These are phyloP conservation scores for Cystofilobasidium bisporidii DNA, from an alignment of 768 basidiomycete genomes.

Conservation along the genomic window DNA sequence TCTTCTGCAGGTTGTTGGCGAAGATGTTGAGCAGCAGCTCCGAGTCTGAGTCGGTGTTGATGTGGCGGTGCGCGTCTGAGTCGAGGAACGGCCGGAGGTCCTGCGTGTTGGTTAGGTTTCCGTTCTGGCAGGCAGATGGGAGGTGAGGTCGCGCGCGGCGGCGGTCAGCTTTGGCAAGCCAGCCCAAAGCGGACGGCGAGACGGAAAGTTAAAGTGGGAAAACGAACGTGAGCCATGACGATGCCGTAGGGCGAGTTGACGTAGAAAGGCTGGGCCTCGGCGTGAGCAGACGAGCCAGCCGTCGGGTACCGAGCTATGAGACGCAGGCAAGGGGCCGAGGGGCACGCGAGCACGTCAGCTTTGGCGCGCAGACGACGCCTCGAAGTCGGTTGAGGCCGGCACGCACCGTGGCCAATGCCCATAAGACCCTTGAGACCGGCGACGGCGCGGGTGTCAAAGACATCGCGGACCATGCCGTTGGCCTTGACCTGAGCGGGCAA, in stretches of 20 bases:
- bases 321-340: slow-evolving; percentile 13
- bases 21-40: slow-evolving; percentile 95
- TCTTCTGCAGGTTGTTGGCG: slow-evolving; percentile 93
- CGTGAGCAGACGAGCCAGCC: slow-evolving; percentile 89
- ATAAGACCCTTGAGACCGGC: slow-evolving; percentile 76
- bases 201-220: not conserved
- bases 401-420: slow-evolving; percentile 91
- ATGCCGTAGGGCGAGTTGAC: slow-evolving; percentile 99
- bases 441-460: slow-evolving; percentile 74
- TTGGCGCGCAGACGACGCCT: no score
- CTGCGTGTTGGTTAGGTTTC: slow-evolving; percentile 88
- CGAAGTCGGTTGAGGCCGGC: no score
- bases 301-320: slow-evolving; percentile 86
- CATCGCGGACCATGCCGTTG: slow-evolving; percentile 97
- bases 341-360: not conserved
- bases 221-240: slow-evolving; percentile 84
- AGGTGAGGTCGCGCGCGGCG: not conserved
- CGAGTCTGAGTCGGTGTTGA: slow-evolving; percentile 97
- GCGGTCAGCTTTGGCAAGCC: no score
- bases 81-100: slow-evolving; percentile 88
- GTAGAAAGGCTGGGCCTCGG: slow-evolving; percentile 98
- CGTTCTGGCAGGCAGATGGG: slow-evolving; percentile 55
- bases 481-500: slow-evolving; percentile 52
- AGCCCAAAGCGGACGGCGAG: not conserved
- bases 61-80: slow-evolving; percentile 90